Percentiles rank a stretch among this genome's conserved stretches.
Evolutionary conservation across 1,284 basidiomycete genomes (phyloP).

Genomic region (Ustilago esculenta): DNA sequence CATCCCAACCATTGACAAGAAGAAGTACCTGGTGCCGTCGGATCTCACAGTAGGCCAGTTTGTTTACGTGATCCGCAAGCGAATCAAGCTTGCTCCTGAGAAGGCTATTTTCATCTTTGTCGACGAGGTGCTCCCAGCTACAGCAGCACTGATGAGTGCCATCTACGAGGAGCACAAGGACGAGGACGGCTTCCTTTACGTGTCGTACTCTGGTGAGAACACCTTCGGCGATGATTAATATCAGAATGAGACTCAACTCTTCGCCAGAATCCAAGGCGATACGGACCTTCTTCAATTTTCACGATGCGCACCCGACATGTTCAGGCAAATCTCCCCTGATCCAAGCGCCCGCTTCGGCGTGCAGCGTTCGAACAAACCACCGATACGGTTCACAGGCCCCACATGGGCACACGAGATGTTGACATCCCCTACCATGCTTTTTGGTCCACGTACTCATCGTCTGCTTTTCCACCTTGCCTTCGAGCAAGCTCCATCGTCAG

Average conservation of each 20-base stretch:
- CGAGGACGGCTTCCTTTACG: constrained; percentile 65
- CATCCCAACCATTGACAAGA: constrained; percentile 99
- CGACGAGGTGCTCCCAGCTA: constrained; percentile 96
- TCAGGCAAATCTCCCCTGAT: too few relatives aligned
- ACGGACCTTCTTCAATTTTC: neutral
- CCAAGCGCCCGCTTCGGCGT: too few relatives aligned
- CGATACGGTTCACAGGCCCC: too few relatives aligned
- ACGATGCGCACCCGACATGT: neutral
- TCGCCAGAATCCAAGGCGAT: neutral
- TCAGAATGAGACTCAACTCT: neutral
- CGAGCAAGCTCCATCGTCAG: too few relatives aligned
- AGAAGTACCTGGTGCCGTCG: constrained; percentile 99
- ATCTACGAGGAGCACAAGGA: constrained; percentile 94
- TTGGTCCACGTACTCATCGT: too few relatives aligned
- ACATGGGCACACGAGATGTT: too few relatives aligned
- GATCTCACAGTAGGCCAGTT: constrained; percentile 94
- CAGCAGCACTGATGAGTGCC: constrained; percentile 96
- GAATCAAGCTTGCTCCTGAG: constrained; percentile 99
- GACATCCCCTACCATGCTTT: too few relatives aligned
- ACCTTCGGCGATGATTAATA: constrained; percentile 43
- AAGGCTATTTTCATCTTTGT: constrained; percentile 75
- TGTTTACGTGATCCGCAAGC: constrained; percentile 99
- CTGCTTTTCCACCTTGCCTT: too few relatives aligned
- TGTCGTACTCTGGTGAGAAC: constrained; percentile 65
- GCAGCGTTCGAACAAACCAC: too few relatives aligned